phyloP scores from a whole-genome alignment of 208 protist genomes.

The Leishmania mexicana region DNA sequence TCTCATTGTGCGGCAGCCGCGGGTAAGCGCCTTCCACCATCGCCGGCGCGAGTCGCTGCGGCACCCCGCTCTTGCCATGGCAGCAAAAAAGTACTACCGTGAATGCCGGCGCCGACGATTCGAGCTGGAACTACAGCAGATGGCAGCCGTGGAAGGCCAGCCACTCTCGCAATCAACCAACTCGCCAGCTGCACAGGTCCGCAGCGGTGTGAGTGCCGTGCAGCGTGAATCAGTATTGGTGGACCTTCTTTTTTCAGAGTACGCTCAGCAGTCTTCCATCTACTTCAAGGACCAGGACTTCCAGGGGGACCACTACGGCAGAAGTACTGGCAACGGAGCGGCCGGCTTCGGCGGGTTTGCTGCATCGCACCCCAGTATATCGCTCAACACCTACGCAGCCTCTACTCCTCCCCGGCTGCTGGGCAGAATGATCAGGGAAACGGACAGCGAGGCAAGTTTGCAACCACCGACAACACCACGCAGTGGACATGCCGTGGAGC shows the following conservation, averaged over 20 bases:
- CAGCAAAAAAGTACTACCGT: slow-evolving; percentile 71
- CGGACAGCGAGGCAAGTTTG: background rate
- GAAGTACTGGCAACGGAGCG: background rate
- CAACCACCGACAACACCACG: background rate
- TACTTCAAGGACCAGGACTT: slow-evolving; percentile 13
- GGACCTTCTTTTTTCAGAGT: slow-evolving; percentile 31
- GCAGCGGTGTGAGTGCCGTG: background rate
- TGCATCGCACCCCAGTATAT: slow-evolving; percentile 5
- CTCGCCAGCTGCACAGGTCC: background rate
- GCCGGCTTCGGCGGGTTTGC: background rate
- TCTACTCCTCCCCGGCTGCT: background rate
- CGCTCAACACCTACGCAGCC: slow-evolving; percentile 9
- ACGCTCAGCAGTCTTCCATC: slow-evolving; percentile 24
- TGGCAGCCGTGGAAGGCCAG: slow-evolving; percentile 9
- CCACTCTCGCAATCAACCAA: background rate
- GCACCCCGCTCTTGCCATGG: slow-evolving; percentile 83
- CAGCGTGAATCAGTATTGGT: slow-evolving; percentile 25
- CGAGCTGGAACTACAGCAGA: slow-evolving; percentile 22
- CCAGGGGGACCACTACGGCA: background rate
- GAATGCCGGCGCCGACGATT: slow-evolving; percentile 29
- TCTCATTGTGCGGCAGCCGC: slow-evolving; percentile 67
- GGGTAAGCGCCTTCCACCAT: slow-evolving; percentile 71
- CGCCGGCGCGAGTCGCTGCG: slow-evolving; percentile 71
- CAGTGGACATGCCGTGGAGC: background rate
- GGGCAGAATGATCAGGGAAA: background rate